These are phyloP conservation scores for Morella rubra DNA, from an alignment of 306 rosid genomes.

Conservation along the genomic window DNA sequence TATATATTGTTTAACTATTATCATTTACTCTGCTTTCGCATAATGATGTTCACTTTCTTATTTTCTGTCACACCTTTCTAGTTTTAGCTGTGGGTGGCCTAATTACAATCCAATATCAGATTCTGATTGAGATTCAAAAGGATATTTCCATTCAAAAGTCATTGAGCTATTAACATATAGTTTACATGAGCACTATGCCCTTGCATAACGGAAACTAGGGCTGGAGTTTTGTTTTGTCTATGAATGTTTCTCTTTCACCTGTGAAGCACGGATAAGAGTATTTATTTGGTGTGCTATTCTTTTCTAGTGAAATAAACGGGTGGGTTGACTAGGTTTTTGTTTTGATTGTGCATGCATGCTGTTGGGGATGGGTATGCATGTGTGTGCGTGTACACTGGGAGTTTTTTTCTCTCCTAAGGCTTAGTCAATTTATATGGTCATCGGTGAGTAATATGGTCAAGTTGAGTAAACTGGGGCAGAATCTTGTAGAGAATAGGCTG, in stretches of 20 bases:
- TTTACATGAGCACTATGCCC: background rate
- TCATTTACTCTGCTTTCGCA: background rate
- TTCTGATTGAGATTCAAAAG: background rate
- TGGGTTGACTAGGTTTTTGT: background rate
- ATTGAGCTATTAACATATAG: slow-evolving; percentile 15
- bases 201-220: background rate
- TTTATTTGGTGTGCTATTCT: background rate
- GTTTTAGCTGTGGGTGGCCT: slow-evolving; percentile 13
- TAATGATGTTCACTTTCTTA: background rate
- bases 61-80: background rate
- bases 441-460: background rate
- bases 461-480: too few relatives aligned
- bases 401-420: background rate
- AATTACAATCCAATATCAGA: slow-evolving; percentile 1
- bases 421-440: background rate
- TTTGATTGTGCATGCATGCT: background rate
- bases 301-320: background rate
- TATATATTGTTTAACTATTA: background rate
- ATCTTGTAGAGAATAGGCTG: too few relatives aligned
- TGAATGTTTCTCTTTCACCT: background rate
- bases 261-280: background rate
- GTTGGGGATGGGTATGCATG: background rate
- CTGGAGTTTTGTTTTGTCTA: background rate
- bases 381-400: too few relatives aligned
- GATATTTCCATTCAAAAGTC: slow-evolving; percentile 11